phyloP scores from a whole-genome alignment of 768 basidiomycete species.

The Tricholomella constricta region DNA sequence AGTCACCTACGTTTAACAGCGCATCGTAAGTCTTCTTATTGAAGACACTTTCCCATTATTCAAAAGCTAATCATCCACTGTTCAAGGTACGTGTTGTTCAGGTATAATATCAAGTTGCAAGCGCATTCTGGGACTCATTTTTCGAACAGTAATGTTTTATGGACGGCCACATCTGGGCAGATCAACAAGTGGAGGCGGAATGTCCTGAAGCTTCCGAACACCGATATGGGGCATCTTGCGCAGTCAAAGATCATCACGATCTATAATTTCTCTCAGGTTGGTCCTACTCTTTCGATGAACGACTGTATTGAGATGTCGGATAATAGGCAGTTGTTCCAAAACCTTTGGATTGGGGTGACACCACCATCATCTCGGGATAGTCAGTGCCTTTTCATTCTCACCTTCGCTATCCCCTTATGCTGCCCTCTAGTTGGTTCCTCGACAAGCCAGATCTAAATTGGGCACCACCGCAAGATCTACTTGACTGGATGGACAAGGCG shows the following conservation, averaged over 20 bases:
- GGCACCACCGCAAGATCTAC: slow-evolving; percentile 50
- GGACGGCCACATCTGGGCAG: slow-evolving; percentile 65
- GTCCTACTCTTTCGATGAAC: slow-evolving; percentile 2
- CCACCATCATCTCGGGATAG: no score
- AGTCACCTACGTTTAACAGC: slow-evolving; percentile 61
- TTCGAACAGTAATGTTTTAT: slow-evolving; percentile 52
- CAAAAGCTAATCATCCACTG: not conserved
- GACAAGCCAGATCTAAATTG: slow-evolving; percentile 63
- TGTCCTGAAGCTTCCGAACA: slow-evolving; percentile 47
- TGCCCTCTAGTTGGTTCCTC: slow-evolving; percentile 57
- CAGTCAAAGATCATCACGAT: slow-evolving; percentile 64
- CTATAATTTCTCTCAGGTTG: slow-evolving; percentile 66
- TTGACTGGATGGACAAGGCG: slow-evolving; percentile 59
- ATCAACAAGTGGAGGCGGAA: slow-evolving; percentile 67
- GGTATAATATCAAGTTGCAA: slow-evolving; percentile 31
- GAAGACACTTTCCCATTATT: no score
- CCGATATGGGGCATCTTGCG: slow-evolving; percentile 60
- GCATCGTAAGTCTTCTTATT: slow-evolving; percentile 43
- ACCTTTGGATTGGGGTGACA: no score
- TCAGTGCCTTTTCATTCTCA: slow-evolving; percentile 27
- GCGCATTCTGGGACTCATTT: not conserved
- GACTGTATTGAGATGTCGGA: not conserved
- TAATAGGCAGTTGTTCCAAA: slow-evolving; percentile 48
- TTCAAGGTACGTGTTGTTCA: slow-evolving; percentile 59
- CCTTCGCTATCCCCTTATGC: not conserved